Base-by-base conservation (phyloP, 2,329 filamentous ascomycete species). In the Didymella keratinophila region DNA sequence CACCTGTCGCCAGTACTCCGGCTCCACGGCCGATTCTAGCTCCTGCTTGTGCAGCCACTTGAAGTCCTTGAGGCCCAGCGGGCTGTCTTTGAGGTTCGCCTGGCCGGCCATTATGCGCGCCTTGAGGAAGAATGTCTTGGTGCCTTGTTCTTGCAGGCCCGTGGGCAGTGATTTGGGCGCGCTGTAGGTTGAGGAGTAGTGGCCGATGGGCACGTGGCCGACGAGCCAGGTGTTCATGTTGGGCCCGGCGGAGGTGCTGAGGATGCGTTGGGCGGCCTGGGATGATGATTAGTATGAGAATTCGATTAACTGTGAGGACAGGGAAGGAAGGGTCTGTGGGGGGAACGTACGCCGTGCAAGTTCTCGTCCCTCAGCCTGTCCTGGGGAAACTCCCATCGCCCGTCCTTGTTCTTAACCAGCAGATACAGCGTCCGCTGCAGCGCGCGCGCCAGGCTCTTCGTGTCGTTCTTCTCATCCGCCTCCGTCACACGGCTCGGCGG, bases 141-240 rank as follows among this genome's bases (percentile, higher is more conserved):
- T 86, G 52, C 91, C 92, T 56, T 83, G 79, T 54, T 83, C 78
- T 65, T 81, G 72, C 63, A 63, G 63, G 2, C 68, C 70, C 5
- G 64, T 56, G 1, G 65, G 37, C 2, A 56, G 63, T 42, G 57
- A 57, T 8, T 55, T 52, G 4, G 65, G 49, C 30, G 65, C 72
- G 76, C 67, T 83, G 83, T 82, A 83, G 62, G 86, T 80, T 61
- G 80, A 81, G 66, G 91, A 83, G 71, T 90, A 80, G 79, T 97
- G 90, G 25, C 93, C 94, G 58, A 97, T 86, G 11, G 95, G 95
- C 58, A 90, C 90, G 70, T 93, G 93, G 60, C 93, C 94, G 50
- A 99, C 91, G 68, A 98, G 87, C 93, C 95, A 99, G 54, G 93
- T 97, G 82, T 98, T 98, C 93, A 99, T 98, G 83, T 99, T 96